These are phyloP conservation scores for Trypanosoma grayi DNA, from an alignment of 208 protist genomes.

Conservation along the genomic window DNA sequence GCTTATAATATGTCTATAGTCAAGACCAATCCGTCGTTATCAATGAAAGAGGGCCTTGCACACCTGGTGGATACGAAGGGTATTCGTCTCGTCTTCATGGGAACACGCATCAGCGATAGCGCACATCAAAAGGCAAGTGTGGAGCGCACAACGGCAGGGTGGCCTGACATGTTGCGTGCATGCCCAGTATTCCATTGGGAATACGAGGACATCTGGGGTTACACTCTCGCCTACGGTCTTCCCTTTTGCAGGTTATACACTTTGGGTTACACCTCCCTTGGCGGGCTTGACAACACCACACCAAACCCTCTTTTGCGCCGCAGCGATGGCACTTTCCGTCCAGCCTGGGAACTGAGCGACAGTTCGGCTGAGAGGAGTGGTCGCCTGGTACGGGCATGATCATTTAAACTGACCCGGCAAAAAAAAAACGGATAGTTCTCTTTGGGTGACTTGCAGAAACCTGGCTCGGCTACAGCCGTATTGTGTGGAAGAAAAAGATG, in stretches of 20 bases:
- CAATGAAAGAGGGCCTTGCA: conserved; percentile 57
- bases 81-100: conserved; percentile 82
- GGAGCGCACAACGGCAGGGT: conserved; percentile 70
- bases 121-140: conserved; percentile 52
- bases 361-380: conserved; percentile 43
- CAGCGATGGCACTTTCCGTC: conserved; percentile 60
- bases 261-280: conserved; percentile 88
- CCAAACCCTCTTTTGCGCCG: conserved; percentile 54
- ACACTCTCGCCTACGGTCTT: conserved; percentile 47
- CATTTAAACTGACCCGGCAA: not conserved
- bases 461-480: no score
- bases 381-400: conserved; percentile 14
- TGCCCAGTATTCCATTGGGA: conserved; percentile 86
- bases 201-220: conserved; percentile 80
- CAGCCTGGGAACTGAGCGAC: conserved; percentile 61
- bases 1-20: conserved; percentile 28
- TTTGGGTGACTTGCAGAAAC: no score
- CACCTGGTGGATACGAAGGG: conserved; percentile 34
- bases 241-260: conserved; percentile 88
- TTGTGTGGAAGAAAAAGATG: no score
- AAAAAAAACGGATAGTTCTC: no score
- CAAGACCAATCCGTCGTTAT: conserved; percentile 27
- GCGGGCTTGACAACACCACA: conserved; percentile 36
- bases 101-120: conserved; percentile 76
- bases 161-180: conserved; percentile 83